A percentile compares a stretch with the other conserved stretches of the same genome.
phyloP scores from a whole-genome alignment of 768 basidiomycete species.

The Termitomyces sp. region DNA sequence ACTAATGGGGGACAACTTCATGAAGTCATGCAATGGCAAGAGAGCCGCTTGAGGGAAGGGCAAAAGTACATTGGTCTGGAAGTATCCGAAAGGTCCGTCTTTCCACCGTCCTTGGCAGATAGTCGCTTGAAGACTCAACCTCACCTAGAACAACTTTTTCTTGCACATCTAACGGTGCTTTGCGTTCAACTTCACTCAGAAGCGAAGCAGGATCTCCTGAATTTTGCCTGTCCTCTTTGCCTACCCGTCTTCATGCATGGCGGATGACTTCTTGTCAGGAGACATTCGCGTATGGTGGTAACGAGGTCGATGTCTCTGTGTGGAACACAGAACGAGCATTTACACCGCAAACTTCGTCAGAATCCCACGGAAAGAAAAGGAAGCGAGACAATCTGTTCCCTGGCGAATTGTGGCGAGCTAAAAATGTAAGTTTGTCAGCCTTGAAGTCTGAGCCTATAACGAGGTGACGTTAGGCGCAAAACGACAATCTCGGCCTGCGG shows the following conservation, averaged over 20 bases:
- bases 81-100: constrained; percentile 43
- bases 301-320: constrained; percentile 81
- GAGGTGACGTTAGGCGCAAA: constrained; percentile 47
- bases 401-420: constrained; percentile 81
- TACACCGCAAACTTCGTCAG: constrained; percentile 25
- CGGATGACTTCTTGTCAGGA: constrained; percentile 45
- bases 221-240: constrained; percentile 43
- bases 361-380: constrained; percentile 44
- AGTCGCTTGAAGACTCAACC: background rate
- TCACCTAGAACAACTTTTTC: constrained; percentile 49
- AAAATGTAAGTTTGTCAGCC: constrained; percentile 55
- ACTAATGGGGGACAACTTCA: constrained; percentile 33
- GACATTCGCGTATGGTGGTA: constrained; percentile 78
- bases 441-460: background rate
- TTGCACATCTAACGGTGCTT: constrained; percentile 74
- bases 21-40: constrained; percentile 54
- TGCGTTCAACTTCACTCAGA: constrained; percentile 44
- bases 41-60: constrained; percentile 49
- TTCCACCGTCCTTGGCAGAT: background rate
- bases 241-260: constrained; percentile 70
- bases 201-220: constrained; percentile 16
- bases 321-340: constrained; percentile 69
- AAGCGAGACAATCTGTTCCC: constrained; percentile 61
- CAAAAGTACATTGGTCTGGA: constrained; percentile 64
- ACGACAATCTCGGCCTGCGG: constrained; percentile 71